These are phyloP conservation scores for Tylopilus balloui DNA, from an alignment of 768 basidiomycete species.

Conservation along the genomic window DNA sequence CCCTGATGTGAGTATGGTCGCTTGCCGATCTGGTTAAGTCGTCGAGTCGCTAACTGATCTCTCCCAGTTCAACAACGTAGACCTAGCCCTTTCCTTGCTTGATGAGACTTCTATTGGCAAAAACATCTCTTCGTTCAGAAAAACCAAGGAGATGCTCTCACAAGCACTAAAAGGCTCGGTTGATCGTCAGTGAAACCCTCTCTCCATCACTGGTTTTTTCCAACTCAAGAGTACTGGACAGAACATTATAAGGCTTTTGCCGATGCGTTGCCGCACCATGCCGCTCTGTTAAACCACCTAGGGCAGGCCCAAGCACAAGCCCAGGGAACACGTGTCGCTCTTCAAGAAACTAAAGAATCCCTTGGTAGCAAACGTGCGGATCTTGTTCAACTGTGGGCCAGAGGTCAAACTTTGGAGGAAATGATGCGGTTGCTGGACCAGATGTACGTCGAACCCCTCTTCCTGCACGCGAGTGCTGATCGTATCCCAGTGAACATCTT, in stretches of 20 bases:
- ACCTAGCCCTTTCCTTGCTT: conserved; percentile 85
- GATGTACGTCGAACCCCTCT: conserved; percentile 55
- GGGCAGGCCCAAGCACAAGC: conserved; percentile 72
- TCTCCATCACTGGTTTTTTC: background rate
- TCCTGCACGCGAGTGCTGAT: conserved; percentile 13
- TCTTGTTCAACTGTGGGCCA: conserved; percentile 83
- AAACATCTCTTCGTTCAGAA: conserved; percentile 71
- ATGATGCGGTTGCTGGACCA: conserved; percentile 94
- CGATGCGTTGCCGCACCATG: conserved; percentile 88
- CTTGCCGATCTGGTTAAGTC: background rate
- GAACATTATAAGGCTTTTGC: conserved; percentile 94
- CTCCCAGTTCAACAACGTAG: conserved; percentile 85
- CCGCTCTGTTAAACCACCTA: conserved; percentile 69
- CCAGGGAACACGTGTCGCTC: conserved; percentile 57
- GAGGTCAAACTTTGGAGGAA: conserved; percentile 89
- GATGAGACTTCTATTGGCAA: conserved; percentile 71
- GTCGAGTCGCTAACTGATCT: conserved; percentile 8
- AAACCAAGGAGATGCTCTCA: conserved; percentile 73
- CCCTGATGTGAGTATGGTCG: conserved; percentile 55
- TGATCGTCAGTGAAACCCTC: conserved; percentile 55
- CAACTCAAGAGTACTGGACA: conserved; percentile 29
- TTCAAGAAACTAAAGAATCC: conserved; percentile 77
- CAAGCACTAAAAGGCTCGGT: conserved; percentile 83
- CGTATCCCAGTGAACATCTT: conserved; percentile 66
- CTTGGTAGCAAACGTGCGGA: conserved; percentile 82